Percentiles rank a stretch among this genome's conserved stretches.
Conservation (phyloP, 1,139 yeast species). For the Saccharomyces hybrid region DNA sequence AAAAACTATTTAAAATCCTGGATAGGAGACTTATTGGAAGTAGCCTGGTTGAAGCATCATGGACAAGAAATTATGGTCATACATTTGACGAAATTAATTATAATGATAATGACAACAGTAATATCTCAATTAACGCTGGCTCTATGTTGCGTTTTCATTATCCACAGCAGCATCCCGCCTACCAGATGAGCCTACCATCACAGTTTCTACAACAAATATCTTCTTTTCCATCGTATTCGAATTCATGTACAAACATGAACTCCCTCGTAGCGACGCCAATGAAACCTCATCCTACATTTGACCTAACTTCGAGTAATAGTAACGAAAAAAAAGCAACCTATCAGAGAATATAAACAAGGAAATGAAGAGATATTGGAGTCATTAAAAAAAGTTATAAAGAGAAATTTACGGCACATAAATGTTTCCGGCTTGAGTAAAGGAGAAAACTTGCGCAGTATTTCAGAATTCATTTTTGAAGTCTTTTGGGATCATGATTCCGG, state of each 20-base stretch:
- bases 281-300: slow-evolving; percentile 6
- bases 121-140: background rate
- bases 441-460: slow-evolving; percentile 25
- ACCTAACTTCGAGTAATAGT: background rate
- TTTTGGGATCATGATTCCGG: slow-evolving; percentile 28
- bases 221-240: background rate
- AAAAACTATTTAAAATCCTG: slow-evolving; percentile 15
- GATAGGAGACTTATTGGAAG: slow-evolving; percentile 22
- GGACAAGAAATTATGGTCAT: slow-evolving; percentile 10
- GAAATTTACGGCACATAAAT: slow-evolving; percentile 26
- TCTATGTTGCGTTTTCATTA: background rate
- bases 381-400: slow-evolving; percentile 25
- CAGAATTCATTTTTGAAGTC: slow-evolving; percentile 29
- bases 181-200: background rate
- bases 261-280: slow-evolving; percentile 1
- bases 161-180: background rate
- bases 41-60: slow-evolving; percentile 18
- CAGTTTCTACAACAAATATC: background rate
- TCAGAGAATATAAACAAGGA: background rate
- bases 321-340: background rate
- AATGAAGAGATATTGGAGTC: slow-evolving; percentile 5
- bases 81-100: background rate
- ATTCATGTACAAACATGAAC: background rate
- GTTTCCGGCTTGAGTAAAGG: slow-evolving; percentile 31
- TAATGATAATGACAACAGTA: background rate